phyloP scores from a whole-genome alignment of 345 rosid genomes.

The Melaleuca quinquenervia region DNA sequence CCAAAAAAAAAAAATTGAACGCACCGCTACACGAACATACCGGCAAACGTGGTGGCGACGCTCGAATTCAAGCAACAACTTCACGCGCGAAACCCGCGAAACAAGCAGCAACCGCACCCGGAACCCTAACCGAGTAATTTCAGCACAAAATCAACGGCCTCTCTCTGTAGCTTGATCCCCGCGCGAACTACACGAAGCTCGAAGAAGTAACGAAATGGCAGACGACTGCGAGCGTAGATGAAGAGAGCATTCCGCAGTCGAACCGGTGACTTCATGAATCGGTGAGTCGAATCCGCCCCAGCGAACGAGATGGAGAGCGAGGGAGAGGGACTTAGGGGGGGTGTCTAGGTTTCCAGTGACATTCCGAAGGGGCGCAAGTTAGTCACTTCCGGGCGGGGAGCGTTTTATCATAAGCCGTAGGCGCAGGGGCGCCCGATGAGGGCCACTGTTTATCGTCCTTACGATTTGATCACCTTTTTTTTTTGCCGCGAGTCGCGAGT shows the following conservation, averaged over 20 bases:
- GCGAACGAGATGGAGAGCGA: neutral
- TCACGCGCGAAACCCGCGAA: neutral
- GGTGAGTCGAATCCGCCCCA: neutral
- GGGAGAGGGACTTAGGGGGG: neutral
- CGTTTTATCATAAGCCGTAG: neutral
- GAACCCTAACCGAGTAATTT: neutral
- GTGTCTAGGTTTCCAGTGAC: neutral
- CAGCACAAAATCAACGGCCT: neutral
- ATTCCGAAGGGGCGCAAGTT: neutral
- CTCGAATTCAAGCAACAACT: no score
- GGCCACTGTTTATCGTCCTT: neutral
- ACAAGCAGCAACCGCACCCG: neutral
- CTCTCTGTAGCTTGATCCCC: neutral
- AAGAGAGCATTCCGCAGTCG: neutral
- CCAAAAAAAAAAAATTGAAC: slow-evolving; percentile 1
- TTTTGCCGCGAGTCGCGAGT: neutral
- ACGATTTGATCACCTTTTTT: neutral
- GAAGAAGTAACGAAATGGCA: neutral
- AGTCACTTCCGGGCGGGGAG: neutral
- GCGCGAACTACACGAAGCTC: neutral
- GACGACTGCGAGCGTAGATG: neutral
- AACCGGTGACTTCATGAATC: neutral
- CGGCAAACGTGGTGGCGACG: neutral
- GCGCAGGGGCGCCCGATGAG: neutral
- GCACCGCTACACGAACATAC: slow-evolving; percentile 2